A percentile compares a stretch with the other conserved stretches of the same genome.
Evolutionary conservation across 2,329 filamentous ascomycete species (phyloP).

Genomic region (Pseudogymnoascus sp.): DNA sequence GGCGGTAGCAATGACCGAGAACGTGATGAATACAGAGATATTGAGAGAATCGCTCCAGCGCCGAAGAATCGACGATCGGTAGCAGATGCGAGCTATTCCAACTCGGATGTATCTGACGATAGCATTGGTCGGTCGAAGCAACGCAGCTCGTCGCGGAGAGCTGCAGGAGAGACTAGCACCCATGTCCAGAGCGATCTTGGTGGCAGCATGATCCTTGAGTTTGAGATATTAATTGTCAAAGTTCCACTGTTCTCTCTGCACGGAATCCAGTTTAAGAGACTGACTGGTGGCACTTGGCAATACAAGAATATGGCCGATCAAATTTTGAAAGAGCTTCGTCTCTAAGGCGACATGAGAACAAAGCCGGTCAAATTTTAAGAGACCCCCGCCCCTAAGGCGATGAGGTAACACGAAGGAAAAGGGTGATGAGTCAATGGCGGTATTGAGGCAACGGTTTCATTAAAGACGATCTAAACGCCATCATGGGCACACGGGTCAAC

Average conservation of each 20-base stretch:
- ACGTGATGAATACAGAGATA: slow-evolving; percentile 63
- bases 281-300: slow-evolving; percentile 93
- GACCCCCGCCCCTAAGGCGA: slow-evolving; percentile 30
- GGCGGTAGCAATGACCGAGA: slow-evolving; percentile 52
- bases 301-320: slow-evolving; percentile 98
- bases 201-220: slow-evolving; percentile 74
- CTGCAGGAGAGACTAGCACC: slow-evolving; percentile 81
- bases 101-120: slow-evolving; percentile 80
- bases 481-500: background rate
- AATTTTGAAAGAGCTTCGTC: slow-evolving; percentile 76
- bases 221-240: slow-evolving; percentile 97
- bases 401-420: background rate
- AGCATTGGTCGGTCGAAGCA: slow-evolving; percentile 53
- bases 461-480: background rate
- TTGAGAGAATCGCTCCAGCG: slow-evolving; percentile 44
- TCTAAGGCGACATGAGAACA: slow-evolving; percentile 87
- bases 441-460: background rate
- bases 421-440: background rate
- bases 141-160: slow-evolving; percentile 45
- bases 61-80: slow-evolving; percentile 40
- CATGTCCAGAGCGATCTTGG: slow-evolving; percentile 87
- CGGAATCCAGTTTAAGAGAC: slow-evolving; percentile 96
- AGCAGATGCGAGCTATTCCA: slow-evolving; percentile 68
- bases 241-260: slow-evolving; percentile 88
- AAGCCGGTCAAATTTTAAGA: slow-evolving; percentile 88